Evolutionary conservation across 768 basidiomycete species (phyloP).

Genomic region (Chalciporus pseudorubinellus): DNA sequence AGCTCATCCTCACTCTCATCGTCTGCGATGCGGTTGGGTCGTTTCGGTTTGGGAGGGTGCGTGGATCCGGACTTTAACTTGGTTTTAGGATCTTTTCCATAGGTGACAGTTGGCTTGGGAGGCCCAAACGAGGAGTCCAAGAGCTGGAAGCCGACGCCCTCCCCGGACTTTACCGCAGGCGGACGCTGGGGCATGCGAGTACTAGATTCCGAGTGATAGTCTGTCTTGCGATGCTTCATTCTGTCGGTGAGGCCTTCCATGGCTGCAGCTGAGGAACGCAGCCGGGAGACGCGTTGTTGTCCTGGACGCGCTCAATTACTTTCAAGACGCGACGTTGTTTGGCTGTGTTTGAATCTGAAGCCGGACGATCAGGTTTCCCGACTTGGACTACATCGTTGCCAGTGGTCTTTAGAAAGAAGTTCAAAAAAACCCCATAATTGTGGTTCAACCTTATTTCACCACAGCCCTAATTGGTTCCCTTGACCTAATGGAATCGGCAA

Average conservation of each 20-base stretch:
- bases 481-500: no score
- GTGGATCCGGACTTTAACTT: slow-evolving; percentile 6
- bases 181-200: slow-evolving; percentile 28
- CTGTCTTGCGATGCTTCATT: not conserved
- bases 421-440: no score
- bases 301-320: not conserved
- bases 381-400: no score
- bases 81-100: slow-evolving; percentile 4
- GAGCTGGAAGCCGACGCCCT: slow-evolving; percentile 27
- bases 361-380: no score
- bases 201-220: slow-evolving; percentile 13
- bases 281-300: not conserved
- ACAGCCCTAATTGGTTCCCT: no score
- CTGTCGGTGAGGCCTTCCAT: slow-evolving; percentile 23
- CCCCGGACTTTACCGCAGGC: slow-evolving; percentile 19
- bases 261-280: not conserved
- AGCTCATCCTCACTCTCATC: slow-evolving; percentile 31
- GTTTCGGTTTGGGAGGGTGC: not conserved
- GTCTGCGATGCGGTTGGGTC: not conserved
- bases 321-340: slow-evolving; percentile 30
- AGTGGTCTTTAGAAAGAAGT: no score
- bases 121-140: slow-evolving; percentile 20
- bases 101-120: slow-evolving; percentile 1
- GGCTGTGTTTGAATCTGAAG: slow-evolving; percentile 27
- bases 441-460: no score